Evolutionary conservation across 2,329 filamentous ascomycete species (phyloP).

Genomic region (Cladosporium sp.): DNA sequence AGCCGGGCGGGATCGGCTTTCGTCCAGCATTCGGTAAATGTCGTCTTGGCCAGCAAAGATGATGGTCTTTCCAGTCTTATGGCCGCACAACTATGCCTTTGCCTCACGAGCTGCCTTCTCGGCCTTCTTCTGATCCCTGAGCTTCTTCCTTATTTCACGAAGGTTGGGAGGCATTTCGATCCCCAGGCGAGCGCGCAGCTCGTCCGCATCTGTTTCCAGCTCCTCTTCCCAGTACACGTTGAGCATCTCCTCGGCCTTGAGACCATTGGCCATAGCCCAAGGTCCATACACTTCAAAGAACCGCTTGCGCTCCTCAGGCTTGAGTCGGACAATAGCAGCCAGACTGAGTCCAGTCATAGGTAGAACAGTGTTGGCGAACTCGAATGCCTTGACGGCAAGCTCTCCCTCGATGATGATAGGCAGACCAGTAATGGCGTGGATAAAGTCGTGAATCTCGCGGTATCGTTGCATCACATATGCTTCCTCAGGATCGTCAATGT

Average conservation of each 20-base stretch:
- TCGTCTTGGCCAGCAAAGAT: background rate
- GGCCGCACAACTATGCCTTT: background rate
- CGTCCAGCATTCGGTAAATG: background rate
- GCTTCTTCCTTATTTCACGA: constrained; percentile 70
- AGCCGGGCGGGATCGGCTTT: background rate
- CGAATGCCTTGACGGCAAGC: constrained; percentile 95
- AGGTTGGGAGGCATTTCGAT: constrained; percentile 90
- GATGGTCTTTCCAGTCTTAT: background rate
- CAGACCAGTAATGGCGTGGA: constrained; percentile 88
- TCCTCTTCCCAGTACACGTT: constrained; percentile 99
- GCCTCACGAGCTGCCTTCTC: constrained; percentile 54
- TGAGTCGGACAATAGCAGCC: constrained; percentile 68
- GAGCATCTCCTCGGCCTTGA: constrained; percentile 76
- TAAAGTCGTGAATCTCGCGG: constrained; percentile 96
- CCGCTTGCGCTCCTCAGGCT: constrained; percentile 62
- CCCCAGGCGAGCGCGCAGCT: constrained; percentile 71
- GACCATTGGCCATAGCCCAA: constrained; percentile 86
- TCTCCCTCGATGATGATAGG: constrained; percentile 94
- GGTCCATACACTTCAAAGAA: constrained; percentile 80
- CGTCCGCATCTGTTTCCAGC: constrained; percentile 78
- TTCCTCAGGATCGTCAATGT: constrained; percentile 92
- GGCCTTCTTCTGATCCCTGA: constrained; percentile 68
- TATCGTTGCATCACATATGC: constrained; percentile 99
- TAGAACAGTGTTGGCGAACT: constrained; percentile 90
- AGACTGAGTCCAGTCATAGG: constrained; percentile 93